Percentiles rank a stretch among this genome's conserved stretches.
Conservation (phyloP, 768 basidiomycete genomes). For the Pulveroboletus sp. region DNA sequence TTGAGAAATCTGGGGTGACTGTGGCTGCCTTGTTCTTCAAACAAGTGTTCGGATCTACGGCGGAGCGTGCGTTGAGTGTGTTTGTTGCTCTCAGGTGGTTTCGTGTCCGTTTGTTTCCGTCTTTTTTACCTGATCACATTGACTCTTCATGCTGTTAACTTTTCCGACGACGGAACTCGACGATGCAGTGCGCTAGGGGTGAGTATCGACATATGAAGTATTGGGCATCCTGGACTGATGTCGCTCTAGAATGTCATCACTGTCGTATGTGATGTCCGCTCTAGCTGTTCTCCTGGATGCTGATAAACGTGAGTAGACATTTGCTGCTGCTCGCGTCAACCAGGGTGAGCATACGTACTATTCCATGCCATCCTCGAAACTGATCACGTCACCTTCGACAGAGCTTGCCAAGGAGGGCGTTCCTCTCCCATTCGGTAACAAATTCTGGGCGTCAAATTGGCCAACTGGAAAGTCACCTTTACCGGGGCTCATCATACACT, state of each 20-base stretch:
- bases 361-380: neutral
- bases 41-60: slow-evolving; percentile 51
- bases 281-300: neutral
- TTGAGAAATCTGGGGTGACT: slow-evolving; percentile 44
- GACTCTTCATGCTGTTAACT: neutral
- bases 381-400: slow-evolving; percentile 5
- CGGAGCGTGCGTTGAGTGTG: slow-evolving; percentile 51
- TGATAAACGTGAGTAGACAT: slow-evolving; percentile 35
- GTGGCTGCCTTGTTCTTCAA: slow-evolving; percentile 59
- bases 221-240: slow-evolving; percentile 1
- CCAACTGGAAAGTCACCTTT: slow-evolving; percentile 53
- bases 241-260: slow-evolving; percentile 29
- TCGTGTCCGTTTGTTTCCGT: neutral
- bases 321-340: slow-evolving; percentile 47
- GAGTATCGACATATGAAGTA: neutral
- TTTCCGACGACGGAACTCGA: neutral
- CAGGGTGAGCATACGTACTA: slow-evolving; percentile 33
- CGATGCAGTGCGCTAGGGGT: slow-evolving; percentile 34
- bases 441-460: slow-evolving; percentile 61
- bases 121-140: neutral
- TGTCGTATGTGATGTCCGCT: slow-evolving; percentile 15
- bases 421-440: slow-evolving; percentile 55
- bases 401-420: slow-evolving; percentile 61
- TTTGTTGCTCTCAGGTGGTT: slow-evolving; percentile 54
- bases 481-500: slow-evolving; percentile 50